A percentile compares a stretch with the other conserved stretches of the same genome.
Conservation (phyloP, 805 yeast species). For the Metschnikowia anglica region DNA sequence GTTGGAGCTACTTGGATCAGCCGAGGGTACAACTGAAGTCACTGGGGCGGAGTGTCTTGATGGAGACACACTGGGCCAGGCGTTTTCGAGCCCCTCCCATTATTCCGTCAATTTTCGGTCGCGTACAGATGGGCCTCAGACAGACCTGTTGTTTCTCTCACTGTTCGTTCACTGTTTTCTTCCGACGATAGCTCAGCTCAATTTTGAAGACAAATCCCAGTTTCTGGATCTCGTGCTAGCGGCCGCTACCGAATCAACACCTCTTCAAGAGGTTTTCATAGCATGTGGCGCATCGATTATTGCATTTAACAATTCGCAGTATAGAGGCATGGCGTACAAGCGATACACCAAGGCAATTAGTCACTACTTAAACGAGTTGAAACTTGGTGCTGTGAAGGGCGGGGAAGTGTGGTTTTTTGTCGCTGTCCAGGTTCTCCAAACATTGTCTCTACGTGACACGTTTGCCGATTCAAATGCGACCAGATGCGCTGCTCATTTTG, state of each 20-base stretch:
- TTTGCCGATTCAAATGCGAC: slow-evolving; percentile 17
- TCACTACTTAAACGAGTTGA: slow-evolving; percentile 10
- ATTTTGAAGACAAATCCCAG: slow-evolving; percentile 8
- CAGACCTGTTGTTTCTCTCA: slow-evolving; percentile 12
- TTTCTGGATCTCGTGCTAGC: slow-evolving; percentile 12
- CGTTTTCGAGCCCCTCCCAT: not conserved
- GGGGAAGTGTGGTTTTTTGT: slow-evolving; percentile 21
- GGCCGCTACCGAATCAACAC: slow-evolving; percentile 12
- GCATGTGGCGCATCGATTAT: slow-evolving; percentile 20
- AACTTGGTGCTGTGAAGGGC: slow-evolving; percentile 8
- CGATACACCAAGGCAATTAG: slow-evolving; percentile 14
- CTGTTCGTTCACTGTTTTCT: slow-evolving; percentile 15
- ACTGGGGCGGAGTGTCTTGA: not conserved
- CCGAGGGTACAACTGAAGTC: not conserved
- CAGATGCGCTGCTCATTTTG: slow-evolving; percentile 19
- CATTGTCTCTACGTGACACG: slow-evolving; percentile 15
- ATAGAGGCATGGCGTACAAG: slow-evolving; percentile 10
- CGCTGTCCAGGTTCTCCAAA: slow-evolving; percentile 21
- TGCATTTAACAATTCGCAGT: slow-evolving; percentile 12
- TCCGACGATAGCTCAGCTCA: slow-evolving; percentile 18
- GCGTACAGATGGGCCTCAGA: not conserved
- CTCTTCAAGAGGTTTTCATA: slow-evolving; percentile 16
- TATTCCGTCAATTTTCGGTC: not conserved
- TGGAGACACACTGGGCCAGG: not conserved
- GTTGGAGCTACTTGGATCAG: not conserved